These are phyloP conservation scores for Aureobasidium sp. DNA, from an alignment of 2,329 filamentous ascomycete species.

Conservation along the genomic window DNA sequence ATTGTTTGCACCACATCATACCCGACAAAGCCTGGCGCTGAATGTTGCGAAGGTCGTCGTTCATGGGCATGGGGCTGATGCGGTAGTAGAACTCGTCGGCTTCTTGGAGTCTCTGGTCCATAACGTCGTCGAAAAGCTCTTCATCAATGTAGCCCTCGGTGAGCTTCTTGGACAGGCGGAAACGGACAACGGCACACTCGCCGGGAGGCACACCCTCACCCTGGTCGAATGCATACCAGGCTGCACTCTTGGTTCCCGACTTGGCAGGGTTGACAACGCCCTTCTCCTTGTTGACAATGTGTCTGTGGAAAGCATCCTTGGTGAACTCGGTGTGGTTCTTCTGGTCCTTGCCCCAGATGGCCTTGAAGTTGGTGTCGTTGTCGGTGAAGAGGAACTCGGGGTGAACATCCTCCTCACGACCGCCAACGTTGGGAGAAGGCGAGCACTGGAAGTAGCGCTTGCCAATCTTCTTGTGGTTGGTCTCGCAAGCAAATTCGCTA, in stretches of 20 bases:
- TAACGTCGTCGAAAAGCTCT: constrained; percentile 82
- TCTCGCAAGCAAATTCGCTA: constrained; percentile 61
- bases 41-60: constrained; percentile 88
- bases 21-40: constrained; percentile 90
- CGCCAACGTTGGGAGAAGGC: constrained; percentile 78
- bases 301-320: constrained; percentile 89
- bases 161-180: constrained; percentile 68
- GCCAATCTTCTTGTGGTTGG: constrained; percentile 73
- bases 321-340: constrained; percentile 73
- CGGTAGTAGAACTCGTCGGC: constrained; percentile 95
- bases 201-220: constrained; percentile 80
- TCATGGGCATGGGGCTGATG: constrained; percentile 87
- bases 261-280: constrained; percentile 72
- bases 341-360: constrained; percentile 65
- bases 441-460: constrained; percentile 79
- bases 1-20: constrained; percentile 98
- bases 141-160: constrained; percentile 78
- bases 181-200: constrained; percentile 91
- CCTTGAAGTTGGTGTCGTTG: constrained; percentile 83
- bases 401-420: constrained; percentile 72
- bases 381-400: constrained; percentile 87
- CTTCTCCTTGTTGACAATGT: constrained; percentile 77
- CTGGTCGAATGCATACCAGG: constrained; percentile 89
- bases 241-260: constrained; percentile 79
- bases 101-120: constrained; percentile 79